Evolutionary conservation across 1,139 yeast species (phyloP).

Genomic region (Saccharomycopsis hybrid): DNA sequence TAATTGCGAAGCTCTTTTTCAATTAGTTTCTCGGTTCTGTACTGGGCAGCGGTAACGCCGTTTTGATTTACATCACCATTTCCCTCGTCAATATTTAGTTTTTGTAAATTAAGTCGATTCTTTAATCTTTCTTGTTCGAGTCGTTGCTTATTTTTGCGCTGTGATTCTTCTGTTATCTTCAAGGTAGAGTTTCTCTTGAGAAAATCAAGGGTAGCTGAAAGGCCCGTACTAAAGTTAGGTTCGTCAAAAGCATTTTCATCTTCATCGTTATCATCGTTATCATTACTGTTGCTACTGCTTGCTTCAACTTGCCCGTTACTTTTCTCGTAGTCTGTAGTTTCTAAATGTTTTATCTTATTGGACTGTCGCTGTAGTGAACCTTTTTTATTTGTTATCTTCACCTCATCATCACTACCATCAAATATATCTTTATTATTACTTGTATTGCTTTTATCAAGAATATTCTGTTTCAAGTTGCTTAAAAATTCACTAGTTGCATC

Average conservation of each 20-base stretch:
- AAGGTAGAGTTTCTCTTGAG: slow-evolving; percentile 42
- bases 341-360: too few relatives aligned
- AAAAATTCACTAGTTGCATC: slow-evolving; percentile 60
- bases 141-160: slow-evolving; percentile 24
- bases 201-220: slow-evolving; percentile 53
- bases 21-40: slow-evolving; percentile 25
- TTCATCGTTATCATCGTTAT: too few relatives aligned
- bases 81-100: slow-evolving; percentile 32
- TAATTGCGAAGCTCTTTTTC: slow-evolving; percentile 28
- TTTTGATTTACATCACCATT: slow-evolving; percentile 30
- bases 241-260: slow-evolving; percentile 4
- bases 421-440: neutral
- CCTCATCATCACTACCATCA: neutral
- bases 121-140: slow-evolving; percentile 28
- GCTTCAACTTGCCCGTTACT: slow-evolving; percentile 15
- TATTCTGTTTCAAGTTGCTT: slow-evolving; percentile 28
- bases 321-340: neutral
- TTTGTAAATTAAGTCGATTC: slow-evolving; percentile 24
- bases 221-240: slow-evolving; percentile 41
- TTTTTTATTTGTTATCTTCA: neutral
- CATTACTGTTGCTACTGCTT: too few relatives aligned
- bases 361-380: slow-evolving; percentile 1
- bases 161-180: slow-evolving; percentile 21
- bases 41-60: slow-evolving; percentile 29
- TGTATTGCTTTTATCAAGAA: neutral